phyloP scores from a whole-genome alignment of 768 basidiomycete species.

The Sarcodon aspratus region DNA sequence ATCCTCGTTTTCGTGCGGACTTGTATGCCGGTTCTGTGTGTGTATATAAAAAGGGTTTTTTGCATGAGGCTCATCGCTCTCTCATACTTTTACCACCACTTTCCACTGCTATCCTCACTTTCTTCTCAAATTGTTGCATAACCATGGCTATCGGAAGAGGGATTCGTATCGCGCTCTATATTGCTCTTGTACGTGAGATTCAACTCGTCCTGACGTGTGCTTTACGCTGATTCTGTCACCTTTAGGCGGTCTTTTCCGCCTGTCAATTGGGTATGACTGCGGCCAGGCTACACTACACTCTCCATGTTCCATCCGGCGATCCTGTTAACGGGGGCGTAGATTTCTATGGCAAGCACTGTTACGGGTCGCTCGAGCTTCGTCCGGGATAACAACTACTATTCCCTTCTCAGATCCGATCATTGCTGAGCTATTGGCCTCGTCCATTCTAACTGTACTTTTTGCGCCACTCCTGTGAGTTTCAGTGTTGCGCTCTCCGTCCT shows the following conservation, averaged over 20 bases:
- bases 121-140: too few relatives aligned
- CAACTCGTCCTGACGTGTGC: neutral
- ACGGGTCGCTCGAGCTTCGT: neutral
- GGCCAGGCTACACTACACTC: conserved; percentile 16
- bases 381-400: neutral
- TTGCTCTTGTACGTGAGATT: conserved; percentile 7
- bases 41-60: too few relatives aligned
- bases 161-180: conserved; percentile 10
- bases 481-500: neutral
- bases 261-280: conserved; percentile 12
- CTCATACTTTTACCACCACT: too few relatives aligned
- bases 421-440: conserved; percentile 16
- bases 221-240: neutral
- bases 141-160: too few relatives aligned
- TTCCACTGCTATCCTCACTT: too few relatives aligned
- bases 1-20: too few relatives aligned
- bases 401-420: conserved; percentile 14
- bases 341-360: conserved; percentile 11
- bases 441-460: conserved; percentile 11
- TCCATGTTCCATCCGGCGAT: conserved; percentile 14
- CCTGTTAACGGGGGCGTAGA: conserved; percentile 16
- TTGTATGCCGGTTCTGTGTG: too few relatives aligned
- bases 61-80: too few relatives aligned
- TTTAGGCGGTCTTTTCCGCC: conserved; percentile 12
- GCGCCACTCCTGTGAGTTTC: conserved; percentile 13